Conservation (phyloP, 2,329 filamentous ascomycete genomes). For the Hymenoscyphus linearis region DNA sequence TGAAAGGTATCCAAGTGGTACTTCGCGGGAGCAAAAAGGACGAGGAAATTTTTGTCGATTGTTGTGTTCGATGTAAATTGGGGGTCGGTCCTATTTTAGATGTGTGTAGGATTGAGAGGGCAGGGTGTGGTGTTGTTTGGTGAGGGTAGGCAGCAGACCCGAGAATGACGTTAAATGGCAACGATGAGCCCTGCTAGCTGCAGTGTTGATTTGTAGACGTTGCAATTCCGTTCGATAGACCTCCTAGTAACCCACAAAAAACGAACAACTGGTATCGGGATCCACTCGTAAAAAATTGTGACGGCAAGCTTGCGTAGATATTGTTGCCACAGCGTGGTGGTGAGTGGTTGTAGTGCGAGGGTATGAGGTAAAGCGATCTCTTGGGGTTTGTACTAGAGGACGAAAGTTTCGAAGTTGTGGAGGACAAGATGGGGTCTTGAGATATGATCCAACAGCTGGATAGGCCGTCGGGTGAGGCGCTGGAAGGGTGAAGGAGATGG, state of each 20-base stretch:
- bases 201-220: neutral
- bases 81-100: neutral
- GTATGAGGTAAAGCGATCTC: neutral
- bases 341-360: too few species aligned
- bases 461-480: neutral
- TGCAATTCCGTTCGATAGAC: neutral
- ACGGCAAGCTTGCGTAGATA: neutral
- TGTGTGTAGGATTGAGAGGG: neutral
- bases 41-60: neutral
- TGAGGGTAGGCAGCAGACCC: constrained; percentile 1
- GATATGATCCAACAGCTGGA: neutral
- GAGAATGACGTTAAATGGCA: constrained; percentile 4
- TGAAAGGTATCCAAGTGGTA: constrained; percentile 22
- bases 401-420: neutral
- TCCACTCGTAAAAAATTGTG: neutral
- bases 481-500: neutral
- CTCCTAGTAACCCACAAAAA: too few species aligned
- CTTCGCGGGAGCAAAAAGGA: constrained; percentile 18
- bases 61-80: neutral
- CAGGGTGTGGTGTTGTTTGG: neutral
- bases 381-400: neutral
- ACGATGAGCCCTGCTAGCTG: neutral
- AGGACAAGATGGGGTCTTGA: neutral
- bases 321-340: neutral
- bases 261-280: neutral